These are phyloP conservation scores for Tylopilus balloui DNA, from an alignment of 768 basidiomycete species.

Conservation along the genomic window DNA sequence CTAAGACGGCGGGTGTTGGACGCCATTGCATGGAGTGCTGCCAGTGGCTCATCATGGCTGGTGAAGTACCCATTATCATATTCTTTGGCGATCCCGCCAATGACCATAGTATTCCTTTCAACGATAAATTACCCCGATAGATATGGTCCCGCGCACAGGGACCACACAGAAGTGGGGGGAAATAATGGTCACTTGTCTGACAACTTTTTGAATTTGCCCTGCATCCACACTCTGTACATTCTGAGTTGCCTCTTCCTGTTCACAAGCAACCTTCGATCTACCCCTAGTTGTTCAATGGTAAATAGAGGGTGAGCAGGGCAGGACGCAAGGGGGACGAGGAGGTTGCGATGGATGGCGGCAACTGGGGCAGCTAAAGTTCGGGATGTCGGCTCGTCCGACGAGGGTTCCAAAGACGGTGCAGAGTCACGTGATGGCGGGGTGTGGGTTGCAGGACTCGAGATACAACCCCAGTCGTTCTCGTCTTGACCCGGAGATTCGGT, in stretches of 20 bases:
- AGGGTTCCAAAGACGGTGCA: background rate
- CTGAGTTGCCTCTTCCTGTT: slow-evolving; percentile 93
- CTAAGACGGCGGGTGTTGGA: background rate
- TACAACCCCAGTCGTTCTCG: slow-evolving; percentile 9
- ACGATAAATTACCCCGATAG: background rate
- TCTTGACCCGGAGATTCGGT: slow-evolving; percentile 31
- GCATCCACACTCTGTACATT: slow-evolving; percentile 98
- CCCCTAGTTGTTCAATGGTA: slow-evolving; percentile 75
- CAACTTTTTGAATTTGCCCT: slow-evolving; percentile 68
- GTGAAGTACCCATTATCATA: background rate
- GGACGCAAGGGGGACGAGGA: slow-evolving; percentile 25
- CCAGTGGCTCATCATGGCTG: background rate
- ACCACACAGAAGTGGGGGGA: background rate
- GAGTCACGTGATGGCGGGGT: slow-evolving; percentile 9
- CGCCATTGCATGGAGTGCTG: background rate
- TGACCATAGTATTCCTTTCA: background rate
- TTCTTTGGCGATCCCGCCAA: background rate
- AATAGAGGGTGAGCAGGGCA: slow-evolving; percentile 60
- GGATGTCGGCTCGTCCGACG: background rate
- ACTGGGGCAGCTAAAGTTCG: background rate
- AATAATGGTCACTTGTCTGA: background rate
- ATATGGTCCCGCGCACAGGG: background rate
- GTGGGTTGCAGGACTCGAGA: slow-evolving; percentile 2
- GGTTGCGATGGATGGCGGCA: slow-evolving; percentile 34
- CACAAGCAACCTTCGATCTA: slow-evolving; percentile 85